These are phyloP conservation scores for Colletotrichum orchidophilum DNA, from an alignment of 2,329 filamentous ascomycete species.

Conservation along the genomic window DNA sequence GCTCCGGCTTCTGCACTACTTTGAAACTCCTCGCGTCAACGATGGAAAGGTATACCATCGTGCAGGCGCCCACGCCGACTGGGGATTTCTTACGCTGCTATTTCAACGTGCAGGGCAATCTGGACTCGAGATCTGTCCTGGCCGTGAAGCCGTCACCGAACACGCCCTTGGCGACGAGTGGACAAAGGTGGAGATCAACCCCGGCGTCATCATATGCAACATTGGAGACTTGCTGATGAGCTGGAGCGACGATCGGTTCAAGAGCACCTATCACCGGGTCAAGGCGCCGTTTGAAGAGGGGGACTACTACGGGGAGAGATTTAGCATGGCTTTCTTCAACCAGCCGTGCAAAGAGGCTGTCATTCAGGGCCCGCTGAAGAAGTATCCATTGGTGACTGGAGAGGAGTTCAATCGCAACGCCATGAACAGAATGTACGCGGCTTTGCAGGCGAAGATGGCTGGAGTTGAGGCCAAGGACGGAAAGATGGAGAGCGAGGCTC, in stretches of 20 bases:
- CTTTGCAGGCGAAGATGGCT: slow-evolving; percentile 5
- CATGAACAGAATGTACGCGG: slow-evolving; percentile 11
- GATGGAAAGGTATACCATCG: slow-evolving; percentile 60
- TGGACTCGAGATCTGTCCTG: slow-evolving; percentile 72
- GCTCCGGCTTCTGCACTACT: slow-evolving; percentile 66
- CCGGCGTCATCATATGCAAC: slow-evolving; percentile 69
- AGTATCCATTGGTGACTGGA: slow-evolving; percentile 69
- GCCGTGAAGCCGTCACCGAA: slow-evolving; percentile 66
- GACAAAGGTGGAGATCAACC: slow-evolving; percentile 68
- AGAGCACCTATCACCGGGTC: slow-evolving; percentile 72
- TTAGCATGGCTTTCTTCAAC: slow-evolving; percentile 74
- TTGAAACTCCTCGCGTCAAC: slow-evolving; percentile 49
- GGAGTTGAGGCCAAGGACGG: background rate
- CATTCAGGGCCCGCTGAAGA: slow-evolving; percentile 69
- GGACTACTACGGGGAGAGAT: slow-evolving; percentile 67
- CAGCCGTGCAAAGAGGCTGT: slow-evolving; percentile 66
- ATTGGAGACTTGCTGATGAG: slow-evolving; percentile 74
- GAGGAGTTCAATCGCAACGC: slow-evolving; percentile 61
- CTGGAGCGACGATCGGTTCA: slow-evolving; percentile 74
- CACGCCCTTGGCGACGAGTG: slow-evolving; percentile 69
- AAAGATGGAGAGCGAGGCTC: background rate
- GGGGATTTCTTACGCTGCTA: slow-evolving; percentile 69
- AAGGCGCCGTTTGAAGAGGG: slow-evolving; percentile 66
- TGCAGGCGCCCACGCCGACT: slow-evolving; percentile 71
- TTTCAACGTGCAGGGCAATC: slow-evolving; percentile 70